A percentile compares a stretch with the other conserved stretches of the same genome.
phyloP scores from a whole-genome alignment of 2,329 filamentous ascomycete species.

The Metarhizium robertsii region DNA sequence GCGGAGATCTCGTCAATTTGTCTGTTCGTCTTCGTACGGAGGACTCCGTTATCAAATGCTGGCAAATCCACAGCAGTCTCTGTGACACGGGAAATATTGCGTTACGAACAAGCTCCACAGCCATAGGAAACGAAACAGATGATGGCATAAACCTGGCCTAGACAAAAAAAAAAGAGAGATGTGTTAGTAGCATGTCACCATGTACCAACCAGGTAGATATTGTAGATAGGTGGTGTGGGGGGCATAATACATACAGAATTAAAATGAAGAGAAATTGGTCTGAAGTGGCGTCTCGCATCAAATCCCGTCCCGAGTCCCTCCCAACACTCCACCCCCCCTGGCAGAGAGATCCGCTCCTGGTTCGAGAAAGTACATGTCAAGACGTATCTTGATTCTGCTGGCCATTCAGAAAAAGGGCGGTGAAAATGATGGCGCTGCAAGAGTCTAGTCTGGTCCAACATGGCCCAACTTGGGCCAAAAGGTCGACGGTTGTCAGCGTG shows the following conservation, averaged over 20 bases:
- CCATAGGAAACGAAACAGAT: neutral
- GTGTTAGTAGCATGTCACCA: too few species aligned
- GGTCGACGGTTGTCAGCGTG: neutral
- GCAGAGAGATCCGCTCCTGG: neutral
- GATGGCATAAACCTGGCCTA: neutral
- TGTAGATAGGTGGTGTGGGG: neutral
- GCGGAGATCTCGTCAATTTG: too few species aligned
- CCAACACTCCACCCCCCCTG: neutral
- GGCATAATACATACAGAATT: neutral
- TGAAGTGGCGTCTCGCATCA: neutral
- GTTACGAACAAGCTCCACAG: neutral
- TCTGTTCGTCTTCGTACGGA: too few species aligned
- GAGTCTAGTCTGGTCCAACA: constrained; percentile 3
- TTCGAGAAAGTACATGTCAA: neutral
- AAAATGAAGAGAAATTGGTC: neutral
- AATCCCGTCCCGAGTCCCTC: neutral
- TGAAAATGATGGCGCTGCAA: constrained; percentile 9
- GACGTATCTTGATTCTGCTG: neutral
- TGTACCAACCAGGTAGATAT: too few species aligned
- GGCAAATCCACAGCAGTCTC: neutral
- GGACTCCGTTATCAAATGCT: neutral
- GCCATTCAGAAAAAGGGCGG: constrained; percentile 9
- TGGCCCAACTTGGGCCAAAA: neutral
- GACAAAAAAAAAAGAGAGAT: neutral
- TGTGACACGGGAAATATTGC: neutral